Base-by-base conservation (phyloP, 2,329 filamentous ascomycete genomes). In the Septoria petroselini region DNA sequence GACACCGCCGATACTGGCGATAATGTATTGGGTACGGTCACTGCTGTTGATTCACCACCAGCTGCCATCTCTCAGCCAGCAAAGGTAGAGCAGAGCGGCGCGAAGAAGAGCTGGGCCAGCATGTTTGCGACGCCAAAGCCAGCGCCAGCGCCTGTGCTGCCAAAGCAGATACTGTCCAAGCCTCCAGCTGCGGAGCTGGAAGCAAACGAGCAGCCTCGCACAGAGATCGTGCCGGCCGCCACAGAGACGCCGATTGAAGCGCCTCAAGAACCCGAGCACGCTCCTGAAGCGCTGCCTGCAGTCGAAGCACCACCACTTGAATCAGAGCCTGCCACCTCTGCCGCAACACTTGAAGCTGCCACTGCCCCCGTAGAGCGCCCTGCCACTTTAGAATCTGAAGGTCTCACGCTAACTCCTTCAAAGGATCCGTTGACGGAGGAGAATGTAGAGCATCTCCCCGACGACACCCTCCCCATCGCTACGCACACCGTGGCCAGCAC, bases 401-500 rank as follows among this genome's bases (percentile, higher is more conserved):
- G 38, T 31, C 41, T 54, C 7, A 41, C 42, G 17, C 70, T 91
- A 38, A 78, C 80, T 40, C 85, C 87, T 12, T 80, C 88, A 18
- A 85, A 86, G 71, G 88, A 90, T 68, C 83, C 91, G 64, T 80
- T 97, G 58, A 97, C 91, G 21, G 84, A 91, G 73, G 85, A 84
- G 62, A 97, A 97, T 71, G 85, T 97, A 50, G 91, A 95, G 69
- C 88, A 91, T 71, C 79, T 97, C 61, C 85, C 84, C 58, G 91
- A 96, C 72, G 79, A 78, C 48, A 95, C 91, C 35, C 75, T 82
- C 50, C 86, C 88, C 33, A 81, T 85, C 15, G 79, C 84, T 39
- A 91, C 88, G 46, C 86, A 84, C 59, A 96, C 91, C 39, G 87
- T 83, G 58, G 89, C 88, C 57, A 96, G 91, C 78, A 95, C 91